These are phyloP conservation scores for Spathaspora gorwiae DNA, from an alignment of 805 yeast species.

Conservation along the genomic window DNA sequence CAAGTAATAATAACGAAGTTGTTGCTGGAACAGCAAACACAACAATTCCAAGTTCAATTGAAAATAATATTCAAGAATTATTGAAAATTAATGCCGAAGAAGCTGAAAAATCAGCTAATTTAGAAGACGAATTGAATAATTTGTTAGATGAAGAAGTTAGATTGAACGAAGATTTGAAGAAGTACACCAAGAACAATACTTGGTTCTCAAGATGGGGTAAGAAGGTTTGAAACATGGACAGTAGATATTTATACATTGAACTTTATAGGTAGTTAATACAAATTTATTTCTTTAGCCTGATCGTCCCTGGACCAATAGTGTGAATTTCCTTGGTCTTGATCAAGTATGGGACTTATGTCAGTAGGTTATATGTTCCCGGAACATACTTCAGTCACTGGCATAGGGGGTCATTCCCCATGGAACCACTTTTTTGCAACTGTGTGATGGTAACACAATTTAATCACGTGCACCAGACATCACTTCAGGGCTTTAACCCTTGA, in stretches of 20 bases:
- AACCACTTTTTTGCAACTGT: no score
- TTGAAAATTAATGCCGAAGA: conserved; percentile 33
- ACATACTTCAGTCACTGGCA: no score
- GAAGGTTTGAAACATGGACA: not conserved
- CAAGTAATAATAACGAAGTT: not conserved
- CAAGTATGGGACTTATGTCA: no score
- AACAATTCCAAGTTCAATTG: conserved; percentile 33
- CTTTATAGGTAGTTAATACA: not conserved
- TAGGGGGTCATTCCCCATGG: no score
- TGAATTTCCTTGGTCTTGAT: no score
- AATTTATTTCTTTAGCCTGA: not conserved
- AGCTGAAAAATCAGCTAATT: conserved; percentile 32
- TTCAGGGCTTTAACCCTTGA: not conserved
- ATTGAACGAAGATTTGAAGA: conserved; percentile 19
- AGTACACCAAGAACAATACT: conserved; percentile 12
- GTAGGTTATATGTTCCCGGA: no score
- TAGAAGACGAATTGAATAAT: conserved; percentile 32
- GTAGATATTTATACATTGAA: not conserved
- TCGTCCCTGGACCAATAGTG: no score
- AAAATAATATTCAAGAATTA: conserved; percentile 31
- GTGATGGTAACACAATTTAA: no score
- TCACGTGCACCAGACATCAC: not conserved
- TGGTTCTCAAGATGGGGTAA: conserved; percentile 22
- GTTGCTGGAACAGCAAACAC: conserved; percentile 1
- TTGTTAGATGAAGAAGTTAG: conserved; percentile 23